Base-by-base conservation (phyloP, 495 filamentous ascomycete genomes). In the Corynascus novoguineensis region DNA sequence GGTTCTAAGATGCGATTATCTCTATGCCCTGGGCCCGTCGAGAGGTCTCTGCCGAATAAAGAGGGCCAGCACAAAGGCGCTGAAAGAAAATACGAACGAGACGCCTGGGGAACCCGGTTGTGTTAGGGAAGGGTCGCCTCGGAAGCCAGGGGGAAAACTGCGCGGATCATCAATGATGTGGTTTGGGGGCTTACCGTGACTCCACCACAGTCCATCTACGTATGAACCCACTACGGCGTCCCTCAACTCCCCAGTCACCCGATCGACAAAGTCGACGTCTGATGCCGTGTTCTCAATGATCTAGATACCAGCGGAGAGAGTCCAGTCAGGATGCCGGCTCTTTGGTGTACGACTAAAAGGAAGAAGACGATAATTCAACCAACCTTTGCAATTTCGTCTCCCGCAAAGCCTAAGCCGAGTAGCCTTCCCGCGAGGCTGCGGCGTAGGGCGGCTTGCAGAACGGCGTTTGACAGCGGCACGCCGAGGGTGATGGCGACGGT, bases 401-500 rank as follows among this genome's bases (percentile, higher is more conserved):
- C 37, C 4, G 50, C 60, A 31, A 71, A 41, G 0, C 64, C 68
- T 12, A 75, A 57, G 5, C 22, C 41, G 5, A 58, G 5, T 12
- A 75, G 58, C 14, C 67, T 63, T 0, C 47, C 46, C 0, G 35
- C 42, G 14, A 75, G 60, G 0, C 52, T 62, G 12, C 38, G 34
- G 3, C 62, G 62, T 24, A 73, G 60, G 60, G 64, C 25, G 12
- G 48, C 57, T 29, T 69, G 64, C 62, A 73, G 65, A 0, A 79
- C 72, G 0, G 78, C 70, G 55, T 79, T 83, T 3, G 71, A 73
- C 2, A 67, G 55, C 0, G 82, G 78, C 6, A 83, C 68, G 14
- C 82, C 81, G 0, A 80, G 64, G 0, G 78, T 81, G 58, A 79
- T 70, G 27, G 76, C 77, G 34, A 84, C 70, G 17, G 75, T 79